Evolutionary conservation across 257 asterid genomes (phyloP).

Genomic region (Nicotiana benthamiana): DNA sequence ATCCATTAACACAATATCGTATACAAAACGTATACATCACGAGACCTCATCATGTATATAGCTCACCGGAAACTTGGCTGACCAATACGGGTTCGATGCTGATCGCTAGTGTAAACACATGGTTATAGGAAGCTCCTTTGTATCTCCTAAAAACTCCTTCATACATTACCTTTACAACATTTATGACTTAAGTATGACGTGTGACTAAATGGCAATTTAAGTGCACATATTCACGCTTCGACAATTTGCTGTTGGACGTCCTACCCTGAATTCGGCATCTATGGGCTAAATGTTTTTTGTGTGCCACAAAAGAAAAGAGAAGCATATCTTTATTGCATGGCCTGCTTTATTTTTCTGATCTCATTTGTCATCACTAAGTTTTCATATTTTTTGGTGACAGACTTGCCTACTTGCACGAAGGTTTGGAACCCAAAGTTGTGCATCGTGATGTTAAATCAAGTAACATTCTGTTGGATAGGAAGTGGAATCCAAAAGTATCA

Average conservation of each 20-base stretch:
- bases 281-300: no score
- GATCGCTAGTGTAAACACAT: not conserved
- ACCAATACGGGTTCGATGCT: not conserved
- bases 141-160: not conserved
- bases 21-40: no score
- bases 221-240: not conserved
- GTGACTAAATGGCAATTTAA: not conserved
- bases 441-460: constrained; percentile 99
- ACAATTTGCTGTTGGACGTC: no score
- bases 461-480: constrained; percentile 83
- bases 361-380: not conserved
- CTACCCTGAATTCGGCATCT: no score
- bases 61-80: no score
- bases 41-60: no score
- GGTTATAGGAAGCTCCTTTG: not conserved
- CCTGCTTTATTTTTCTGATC: not conserved
- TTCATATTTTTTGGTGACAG: constrained; percentile 25
- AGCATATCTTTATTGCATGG: no score
- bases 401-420: constrained; percentile 94
- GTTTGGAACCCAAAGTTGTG: constrained; percentile 95
- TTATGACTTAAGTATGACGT: not conserved
- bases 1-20: no score
- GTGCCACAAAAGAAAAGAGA: no score
- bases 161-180: not conserved
- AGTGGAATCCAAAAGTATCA: constrained; percentile 86